These are phyloP conservation scores for Pseudoturritis turrita DNA, from an alignment of 345 rosid genomes.

Conservation along the genomic window DNA sequence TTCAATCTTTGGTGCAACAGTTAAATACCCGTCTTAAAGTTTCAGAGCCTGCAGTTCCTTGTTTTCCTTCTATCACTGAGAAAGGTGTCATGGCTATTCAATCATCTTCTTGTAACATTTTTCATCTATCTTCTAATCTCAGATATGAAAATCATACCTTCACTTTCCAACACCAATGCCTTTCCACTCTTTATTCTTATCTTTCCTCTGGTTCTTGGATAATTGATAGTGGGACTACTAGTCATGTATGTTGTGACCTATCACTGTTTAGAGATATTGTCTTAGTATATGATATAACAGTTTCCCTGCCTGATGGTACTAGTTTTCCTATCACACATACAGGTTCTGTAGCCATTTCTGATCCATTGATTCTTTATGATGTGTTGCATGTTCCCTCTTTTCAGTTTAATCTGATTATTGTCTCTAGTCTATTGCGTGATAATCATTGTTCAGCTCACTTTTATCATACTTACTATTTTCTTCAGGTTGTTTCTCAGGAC, in stretches of 20 bases:
- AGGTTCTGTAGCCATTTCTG: not conserved
- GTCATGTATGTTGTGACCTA: no score
- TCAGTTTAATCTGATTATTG: not conserved
- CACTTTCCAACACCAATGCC: not conserved
- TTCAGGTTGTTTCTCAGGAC: not conserved
- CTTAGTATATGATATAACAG: not conserved
- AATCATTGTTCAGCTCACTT: not conserved
- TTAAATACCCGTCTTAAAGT: no score
- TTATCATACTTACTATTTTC: no score
- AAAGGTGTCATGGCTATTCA: not conserved
- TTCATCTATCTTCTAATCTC: not conserved
- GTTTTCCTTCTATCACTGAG: not conserved
- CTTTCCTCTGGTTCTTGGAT: not conserved
- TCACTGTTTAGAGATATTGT: no score
- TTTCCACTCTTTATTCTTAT: not conserved
- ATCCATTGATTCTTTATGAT: not conserved
- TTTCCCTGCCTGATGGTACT: not conserved
- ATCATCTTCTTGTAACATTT: no score
- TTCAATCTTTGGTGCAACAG: no score
- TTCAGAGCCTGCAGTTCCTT: no score
- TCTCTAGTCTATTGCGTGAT: accelerated
- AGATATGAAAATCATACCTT: not conserved
- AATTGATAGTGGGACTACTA: not conserved
- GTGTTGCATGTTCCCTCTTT: not conserved
- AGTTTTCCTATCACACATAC: not conserved